Conservation (phyloP, 352 stramenopile species). For the Phytophthora kernoviae region DNA sequence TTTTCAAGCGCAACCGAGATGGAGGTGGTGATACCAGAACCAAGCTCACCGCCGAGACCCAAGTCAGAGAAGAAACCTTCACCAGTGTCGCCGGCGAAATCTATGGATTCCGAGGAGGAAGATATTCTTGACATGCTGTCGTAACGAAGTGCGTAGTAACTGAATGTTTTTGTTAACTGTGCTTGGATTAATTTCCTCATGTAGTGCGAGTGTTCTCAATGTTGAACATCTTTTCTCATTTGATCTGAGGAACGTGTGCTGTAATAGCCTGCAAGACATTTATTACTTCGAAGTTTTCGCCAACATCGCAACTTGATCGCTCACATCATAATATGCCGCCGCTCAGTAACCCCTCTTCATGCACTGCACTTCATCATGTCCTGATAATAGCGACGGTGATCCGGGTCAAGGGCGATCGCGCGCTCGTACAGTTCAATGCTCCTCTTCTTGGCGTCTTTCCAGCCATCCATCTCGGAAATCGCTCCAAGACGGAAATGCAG, state of each 20-base stretch:
- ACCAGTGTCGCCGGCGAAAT: slow-evolving; percentile 10
- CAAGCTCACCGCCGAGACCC: neutral
- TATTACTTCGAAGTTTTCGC: too few species aligned
- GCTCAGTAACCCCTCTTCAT: slow-evolving; percentile 2
- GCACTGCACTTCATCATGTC: slow-evolving; percentile 53
- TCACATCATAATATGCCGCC: too few species aligned
- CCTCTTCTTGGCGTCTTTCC: slow-evolving; percentile 40
- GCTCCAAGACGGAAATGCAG: slow-evolving; percentile 41
- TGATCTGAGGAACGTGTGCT: too few species aligned
- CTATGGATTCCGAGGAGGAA: slow-evolving; percentile 53
- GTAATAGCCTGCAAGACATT: too few species aligned
- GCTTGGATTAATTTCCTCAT: too few species aligned
- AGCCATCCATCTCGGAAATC: slow-evolving; percentile 25
- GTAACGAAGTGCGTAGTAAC: slow-evolving; percentile 5
- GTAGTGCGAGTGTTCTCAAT: too few species aligned
- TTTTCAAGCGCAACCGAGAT: neutral
- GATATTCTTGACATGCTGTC: slow-evolving; percentile 62
- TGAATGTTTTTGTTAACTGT: too few species aligned
- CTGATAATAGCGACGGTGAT: slow-evolving; percentile 66
- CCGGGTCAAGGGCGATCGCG: slow-evolving; percentile 52
- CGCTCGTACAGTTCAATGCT: slow-evolving; percentile 57
- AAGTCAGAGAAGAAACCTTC: slow-evolving; percentile 3
- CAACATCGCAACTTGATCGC: neutral
- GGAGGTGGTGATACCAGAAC: slow-evolving; percentile 7
- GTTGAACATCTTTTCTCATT: too few species aligned